phyloP scores from a whole-genome alignment of 306 rosid species.

The Arachis stenosperma region DNA sequence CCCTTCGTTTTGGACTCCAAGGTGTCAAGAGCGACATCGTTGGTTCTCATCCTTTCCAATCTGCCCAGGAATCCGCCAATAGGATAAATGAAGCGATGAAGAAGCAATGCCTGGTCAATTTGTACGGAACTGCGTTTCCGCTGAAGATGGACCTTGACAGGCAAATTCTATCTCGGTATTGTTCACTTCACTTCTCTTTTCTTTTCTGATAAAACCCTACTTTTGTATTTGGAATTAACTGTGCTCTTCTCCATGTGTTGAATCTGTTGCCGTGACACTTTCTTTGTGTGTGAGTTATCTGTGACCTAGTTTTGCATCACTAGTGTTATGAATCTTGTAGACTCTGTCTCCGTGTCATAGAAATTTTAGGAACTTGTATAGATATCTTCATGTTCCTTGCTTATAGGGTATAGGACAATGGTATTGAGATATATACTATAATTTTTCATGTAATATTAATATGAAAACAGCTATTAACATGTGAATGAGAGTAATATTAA shows the following conservation, averaged over 20 bases:
- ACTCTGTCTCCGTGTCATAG: neutral
- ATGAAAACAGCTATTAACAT: neutral
- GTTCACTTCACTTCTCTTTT: neutral
- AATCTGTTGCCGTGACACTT: neutral
- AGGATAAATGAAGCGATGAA: slow-evolving; percentile 56
- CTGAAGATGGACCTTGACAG: slow-evolving; percentile 79
- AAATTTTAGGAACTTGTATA: neutral
- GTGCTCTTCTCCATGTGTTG: neutral
- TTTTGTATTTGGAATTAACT: neutral
- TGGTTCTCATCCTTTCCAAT: slow-evolving; percentile 76
- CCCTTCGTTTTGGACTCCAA: slow-evolving; percentile 77
- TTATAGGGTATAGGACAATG: neutral
- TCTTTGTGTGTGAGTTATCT: neutral
- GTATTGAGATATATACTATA: neutral
- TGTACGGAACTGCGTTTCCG: slow-evolving; percentile 79
- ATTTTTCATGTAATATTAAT: neutral
- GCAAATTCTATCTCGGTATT: slow-evolving; percentile 80
- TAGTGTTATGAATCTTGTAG: neutral
- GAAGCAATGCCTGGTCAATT: slow-evolving; percentile 58
- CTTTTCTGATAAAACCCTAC: neutral
- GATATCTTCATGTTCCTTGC: neutral
- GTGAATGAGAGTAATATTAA: neutral
- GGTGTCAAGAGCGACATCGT: slow-evolving; percentile 75
- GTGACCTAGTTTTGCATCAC: neutral
- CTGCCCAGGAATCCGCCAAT: slow-evolving; percentile 63